Base-by-base conservation (phyloP, 441 rosid species). In the Pelargonium cotyledonis region DNA sequence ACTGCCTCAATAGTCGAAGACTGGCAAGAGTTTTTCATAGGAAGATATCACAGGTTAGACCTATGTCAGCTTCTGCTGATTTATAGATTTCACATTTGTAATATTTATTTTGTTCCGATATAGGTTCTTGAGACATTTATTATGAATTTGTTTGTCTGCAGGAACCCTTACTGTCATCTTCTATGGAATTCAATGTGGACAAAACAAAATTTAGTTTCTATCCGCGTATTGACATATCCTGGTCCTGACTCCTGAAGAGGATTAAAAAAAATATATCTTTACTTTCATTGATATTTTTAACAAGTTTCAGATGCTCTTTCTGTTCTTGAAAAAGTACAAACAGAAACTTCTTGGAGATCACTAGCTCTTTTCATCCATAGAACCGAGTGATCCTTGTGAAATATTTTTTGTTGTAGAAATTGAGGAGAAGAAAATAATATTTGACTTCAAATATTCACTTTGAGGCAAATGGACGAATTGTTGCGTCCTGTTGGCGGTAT, bases 41-140 rank as follows among this genome's bases (percentile, higher is more conserved):
- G 46, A 76, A 68, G 44, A 65, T 83, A 47, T 69, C 74, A 55
- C 91, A 84, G 88, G 88, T 84, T 6, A 55, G 60, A 26, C 61
- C 23, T 49, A 2, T 4, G 6, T 12, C 14, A 4, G n/a, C 57
- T 49, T 49, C 15, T 49, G 53, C 53, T 11, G 15, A 12, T 49
- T 11, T 12, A 49, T 12, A 49, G 57, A 49, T 3, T 49, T 49
- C 57, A 23, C 26, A 23, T 23, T 23, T 23, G 26, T 23, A 23
- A 49, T 12, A 3, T 49, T 49, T 49, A 0, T 43, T 14, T 49
- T 14, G 6, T 49, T 49, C 4, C 57, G n/a, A 10, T 12, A 12
- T 49, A 49, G 57, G 57, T 49, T 49, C 57, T 49, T 14, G 6
- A 49, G 57, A 12, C 57, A 49, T 4, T 49, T 5, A 49, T 49